Evolutionary conservation across 192 early-diverging fungal genomes (phyloP), one percentile per base, ranked within the genome.

Genomic region (Coemansia sp.): DNA sequence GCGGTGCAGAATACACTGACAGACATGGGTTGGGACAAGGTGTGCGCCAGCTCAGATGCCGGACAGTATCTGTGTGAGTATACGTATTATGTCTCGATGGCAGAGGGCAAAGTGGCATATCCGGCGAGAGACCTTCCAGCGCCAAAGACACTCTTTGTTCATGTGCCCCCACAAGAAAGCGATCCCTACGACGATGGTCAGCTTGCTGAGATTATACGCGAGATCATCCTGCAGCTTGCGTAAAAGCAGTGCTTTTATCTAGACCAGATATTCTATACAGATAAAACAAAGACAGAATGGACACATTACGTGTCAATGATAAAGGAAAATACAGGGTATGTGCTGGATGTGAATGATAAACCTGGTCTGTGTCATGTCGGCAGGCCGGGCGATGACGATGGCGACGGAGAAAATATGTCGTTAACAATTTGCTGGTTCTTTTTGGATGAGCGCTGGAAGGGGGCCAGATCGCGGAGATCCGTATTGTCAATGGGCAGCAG

Each of bases 41-140:
- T 67, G 16, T 28, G 52, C 23, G 47, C 68, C 26, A 82, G 81
- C 57, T 49, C 59, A 48, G 83, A 87, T 49, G 84, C 86, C 3
- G 86, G 86, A 10, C 65, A 64, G 0, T 87, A 87, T 51, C 53
- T 87, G 22, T 87, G 86, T 73, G 86, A 87, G 34, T 87, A 76
- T 58, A 85, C 85, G 6, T 85, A 83, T 51, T 87, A 85, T 26
- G 68, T 67, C 7, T 84, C 83, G 38, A 69, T 87, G 56, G 79
- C 74, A 0, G 74, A 76, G 55, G 58, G 41, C 0, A 53, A 54
- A 51, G 65, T 54, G 9, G 57, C 49, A 28, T 71, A 71, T 38
- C 49, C 62, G 32, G 41, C 38, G 2, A 27, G 62, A 5, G 47
- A 50, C 12, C 28, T 56, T 22, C 25, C 63, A 25, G 65, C 47